These are phyloP conservation scores for Alternaria conjuncta DNA, from an alignment of 2,329 filamentous ascomycete genomes.

Conservation along the genomic window DNA sequence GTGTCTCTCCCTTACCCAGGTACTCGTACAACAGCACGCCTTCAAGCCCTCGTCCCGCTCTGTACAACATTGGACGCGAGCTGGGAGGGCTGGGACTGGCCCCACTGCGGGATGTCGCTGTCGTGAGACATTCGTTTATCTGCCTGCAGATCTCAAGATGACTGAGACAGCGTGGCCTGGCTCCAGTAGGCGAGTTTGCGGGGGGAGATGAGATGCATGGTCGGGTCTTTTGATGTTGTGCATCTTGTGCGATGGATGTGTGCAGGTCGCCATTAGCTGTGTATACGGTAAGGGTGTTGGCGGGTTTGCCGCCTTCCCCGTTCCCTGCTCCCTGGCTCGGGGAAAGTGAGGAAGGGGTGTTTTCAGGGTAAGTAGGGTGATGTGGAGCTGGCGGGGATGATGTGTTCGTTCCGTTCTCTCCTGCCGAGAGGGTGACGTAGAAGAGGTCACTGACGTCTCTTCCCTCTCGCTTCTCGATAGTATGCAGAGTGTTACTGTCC, in stretches of 20 bases:
- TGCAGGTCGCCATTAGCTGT: conserved; percentile 9
- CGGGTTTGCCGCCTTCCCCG: neutral
- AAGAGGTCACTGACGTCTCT: neutral
- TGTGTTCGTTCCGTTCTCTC: neutral
- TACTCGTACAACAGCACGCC: conserved; percentile 8
- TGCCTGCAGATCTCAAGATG: conserved; percentile 37
- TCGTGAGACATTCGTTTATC: conserved; percentile 35
- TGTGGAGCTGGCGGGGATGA: neutral
- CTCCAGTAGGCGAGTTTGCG: conserved; percentile 16
- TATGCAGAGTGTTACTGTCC: neutral
- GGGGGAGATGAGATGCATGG: conserved; percentile 23
- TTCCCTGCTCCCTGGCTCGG: conserved; percentile 20
- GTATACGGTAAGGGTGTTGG: neutral
- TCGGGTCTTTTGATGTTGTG: conserved; percentile 17
- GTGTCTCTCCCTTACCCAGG: neutral
- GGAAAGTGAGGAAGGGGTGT: neutral
- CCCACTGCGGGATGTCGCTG: conserved; percentile 11
- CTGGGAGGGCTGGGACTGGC: neutral
- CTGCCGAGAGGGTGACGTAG: neutral
- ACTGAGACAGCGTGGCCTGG: conserved; percentile 33
- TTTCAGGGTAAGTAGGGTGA: neutral
- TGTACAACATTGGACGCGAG: neutral
- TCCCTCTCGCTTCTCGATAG: neutral
- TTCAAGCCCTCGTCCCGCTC: conserved; percentile 4
- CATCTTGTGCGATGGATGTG: neutral